Evolutionary conservation across 2,329 filamentous ascomycete species (phyloP), one percentile per base, ranked within the genome.

Genomic region (Colletotrichum sp.): DNA sequence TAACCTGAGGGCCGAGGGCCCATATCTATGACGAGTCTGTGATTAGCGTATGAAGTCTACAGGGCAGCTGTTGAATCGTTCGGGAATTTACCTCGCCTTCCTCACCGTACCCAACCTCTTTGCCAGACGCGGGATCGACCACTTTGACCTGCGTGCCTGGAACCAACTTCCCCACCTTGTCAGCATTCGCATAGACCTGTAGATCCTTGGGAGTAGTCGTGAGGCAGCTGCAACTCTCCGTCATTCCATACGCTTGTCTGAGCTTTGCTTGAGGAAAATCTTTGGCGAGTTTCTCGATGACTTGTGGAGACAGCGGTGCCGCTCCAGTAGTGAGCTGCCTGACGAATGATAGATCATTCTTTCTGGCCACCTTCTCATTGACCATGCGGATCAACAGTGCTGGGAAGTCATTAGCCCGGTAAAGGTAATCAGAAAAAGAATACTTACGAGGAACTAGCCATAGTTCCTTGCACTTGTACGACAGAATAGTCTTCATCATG

Each of bases 191-290:
- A 83, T 90, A 94, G 15, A 86, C 86, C 76, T 90, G 91, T 64
- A 88, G 87, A 2, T 87, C 85, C 0, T 89, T 89, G 6, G 92
- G 90, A 70, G 93, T 92, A 0, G 90, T 87, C 0, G 91, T 93
- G 77, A 94, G 92, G 78, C 91, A 93, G 3, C 86, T 88, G 81
- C 91, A 93, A 1, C 87, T 90, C 81, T 93, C 92, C 0, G 92
- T 94, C 92, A 94, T 93, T 32, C 92, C 92, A 79, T 93, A 94
- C 3, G 91, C 92, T 80, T 93, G 92, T 79, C 91, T 91, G 82
- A 93, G 92, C 0, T 90, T 91, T 0, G 89, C 91, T 2, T 87
- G 83, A 0, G 92, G 92, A 79, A 93, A 93, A 64, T 88, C 89
- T 76, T 87, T 85, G 73, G 90, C 83, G 16, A 93, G 84, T 29